Percentiles rank a stretch among this genome's conserved stretches.
phyloP scores from a whole-genome alignment of 352 stramenopile species.

The Globisporangium camurandrum region DNA sequence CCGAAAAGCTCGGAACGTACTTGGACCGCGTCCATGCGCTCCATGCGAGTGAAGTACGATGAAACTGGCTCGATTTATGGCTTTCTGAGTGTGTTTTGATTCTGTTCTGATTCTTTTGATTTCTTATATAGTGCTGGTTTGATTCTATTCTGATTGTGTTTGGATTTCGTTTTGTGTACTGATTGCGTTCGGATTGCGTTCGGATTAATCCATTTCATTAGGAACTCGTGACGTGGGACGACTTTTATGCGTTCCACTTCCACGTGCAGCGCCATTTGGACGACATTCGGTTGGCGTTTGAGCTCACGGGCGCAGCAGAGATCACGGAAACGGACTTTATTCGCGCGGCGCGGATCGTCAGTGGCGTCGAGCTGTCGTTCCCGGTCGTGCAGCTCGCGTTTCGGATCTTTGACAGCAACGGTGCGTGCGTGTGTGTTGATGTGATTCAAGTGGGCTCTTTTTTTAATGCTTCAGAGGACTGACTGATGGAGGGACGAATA shows the following conservation, averaged over 20 bases:
- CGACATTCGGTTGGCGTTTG: constrained; percentile 69
- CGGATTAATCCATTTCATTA: constrained; percentile 4
- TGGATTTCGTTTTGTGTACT: background rate
- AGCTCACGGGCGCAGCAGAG: constrained; percentile 50
- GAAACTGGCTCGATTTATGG: background rate
- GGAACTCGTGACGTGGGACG: constrained; percentile 57
- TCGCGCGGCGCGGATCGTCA: constrained; percentile 51
- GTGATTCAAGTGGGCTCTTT: too few species aligned
- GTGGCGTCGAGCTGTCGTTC: constrained; percentile 52
- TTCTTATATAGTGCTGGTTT: background rate
- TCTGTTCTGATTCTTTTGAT: background rate
- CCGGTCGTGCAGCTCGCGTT: constrained; percentile 69
- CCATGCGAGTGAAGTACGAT: constrained; percentile 42
- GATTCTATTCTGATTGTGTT: background rate
- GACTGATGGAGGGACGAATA: constrained; percentile 5
- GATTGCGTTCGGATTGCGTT: background rate
- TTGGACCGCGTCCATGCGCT: constrained; percentile 54
- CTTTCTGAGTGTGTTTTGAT: background rate
- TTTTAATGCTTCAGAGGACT: too few species aligned
- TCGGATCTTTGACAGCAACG: constrained; percentile 64
- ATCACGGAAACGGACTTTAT: constrained; percentile 78
- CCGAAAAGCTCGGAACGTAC: constrained; percentile 48
- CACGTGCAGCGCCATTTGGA: constrained; percentile 59
- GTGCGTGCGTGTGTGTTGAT: constrained; percentile 14
- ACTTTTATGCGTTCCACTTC: constrained; percentile 73